Evolutionary conservation across 257 asterid genomes (phyloP), one percentile per base, ranked within the genome.

Genomic region (Petunia axillaris): DNA sequence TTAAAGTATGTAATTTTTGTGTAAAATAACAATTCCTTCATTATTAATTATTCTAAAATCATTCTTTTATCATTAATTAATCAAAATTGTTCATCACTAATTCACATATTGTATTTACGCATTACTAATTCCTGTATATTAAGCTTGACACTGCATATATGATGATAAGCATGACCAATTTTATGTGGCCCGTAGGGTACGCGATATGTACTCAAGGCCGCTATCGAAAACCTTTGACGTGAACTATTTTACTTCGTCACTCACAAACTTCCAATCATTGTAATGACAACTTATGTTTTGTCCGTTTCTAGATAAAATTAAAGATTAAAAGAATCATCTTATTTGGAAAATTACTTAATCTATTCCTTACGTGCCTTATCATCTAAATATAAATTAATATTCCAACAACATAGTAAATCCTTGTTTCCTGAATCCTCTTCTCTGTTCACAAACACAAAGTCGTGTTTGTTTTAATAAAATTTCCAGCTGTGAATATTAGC

Each of bases 331-430:
- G 13, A 39, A 65, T 15, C 3, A 66, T n/a, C 4, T 46, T 70
- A 4, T 43, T 9, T 46, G 2, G 25, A 46, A 46, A 25, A 7
- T 70, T 70, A 70, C 43, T 41, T 25, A 46, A 46, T 70, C 59
- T 68, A 10, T 46, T 57, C 39, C 35, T 46, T 37, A 70, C n/a
- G 5, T 25, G 25, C 43, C 58, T 46, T 16, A 46, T 70, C 6
- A 70, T 70, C 15, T 70, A 16, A 25, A 48, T 70, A 46, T 70
- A 70, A 70, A 70, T 46, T 46, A 25, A 70, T 46, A 70, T 70
- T 25, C 58, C 10, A 9, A 5, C 16, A 1, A 70, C 10, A 46
- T 46, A 14, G 58, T 4, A 9, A 16, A 70, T 25, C 43, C 46
- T 52, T 14, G 48, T 11, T 10, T 38, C 59, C 60, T 1, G 41